phyloP scores from a whole-genome alignment of 2,329 filamentous ascomycete species.

The Ceratocystiopsis minuta region DNA sequence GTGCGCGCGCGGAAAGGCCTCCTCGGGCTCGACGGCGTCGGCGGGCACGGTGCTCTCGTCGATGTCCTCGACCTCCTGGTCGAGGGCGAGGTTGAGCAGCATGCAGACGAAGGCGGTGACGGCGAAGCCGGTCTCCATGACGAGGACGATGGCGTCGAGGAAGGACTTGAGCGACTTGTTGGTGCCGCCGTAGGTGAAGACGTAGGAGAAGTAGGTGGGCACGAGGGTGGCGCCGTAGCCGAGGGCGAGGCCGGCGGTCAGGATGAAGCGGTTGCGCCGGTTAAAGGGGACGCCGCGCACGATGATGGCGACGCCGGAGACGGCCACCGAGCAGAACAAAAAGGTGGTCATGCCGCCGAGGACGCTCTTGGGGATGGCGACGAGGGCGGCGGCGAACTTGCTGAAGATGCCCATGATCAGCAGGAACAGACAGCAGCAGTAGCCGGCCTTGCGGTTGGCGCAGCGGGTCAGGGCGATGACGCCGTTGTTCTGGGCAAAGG shows the following conservation, averaged over 20 bases:
- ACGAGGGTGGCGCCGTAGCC: slow-evolving; percentile 55
- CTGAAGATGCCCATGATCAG: slow-evolving; percentile 67
- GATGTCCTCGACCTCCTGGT: slow-evolving; percentile 57
- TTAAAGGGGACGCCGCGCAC: slow-evolving; percentile 51
- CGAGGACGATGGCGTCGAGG: slow-evolving; percentile 52
- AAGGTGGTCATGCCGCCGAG: slow-evolving; percentile 64
- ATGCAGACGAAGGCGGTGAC: slow-evolving; percentile 57
- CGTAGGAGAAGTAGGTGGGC: slow-evolving; percentile 46
- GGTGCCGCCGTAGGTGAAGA: slow-evolving; percentile 54
- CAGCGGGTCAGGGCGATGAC: slow-evolving; percentile 69
- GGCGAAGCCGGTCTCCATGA: slow-evolving; percentile 60
- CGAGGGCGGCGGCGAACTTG: slow-evolving; percentile 66
- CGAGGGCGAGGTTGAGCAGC: slow-evolving; percentile 53
- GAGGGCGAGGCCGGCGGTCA: slow-evolving; percentile 55
- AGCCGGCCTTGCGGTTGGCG: slow-evolving; percentile 64
- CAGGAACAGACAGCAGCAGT: slow-evolving; percentile 59
- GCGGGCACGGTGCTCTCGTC: slow-evolving; percentile 21
- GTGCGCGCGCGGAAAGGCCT: too few relatives aligned
- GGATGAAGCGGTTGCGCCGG: slow-evolving; percentile 65
- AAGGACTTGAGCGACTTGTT: slow-evolving; percentile 55
- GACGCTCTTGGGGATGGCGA: slow-evolving; percentile 51
- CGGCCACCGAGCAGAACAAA: slow-evolving; percentile 58
- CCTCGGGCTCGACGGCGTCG: slow-evolving; percentile 3
- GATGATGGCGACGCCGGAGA: slow-evolving; percentile 63
- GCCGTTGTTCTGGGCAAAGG: slow-evolving; percentile 72